A percentile compares a stretch with the other conserved stretches of the same genome.
phyloP scores from a whole-genome alignment of 1,139 yeast genomes.

The Geotrichum fermentans region DNA sequence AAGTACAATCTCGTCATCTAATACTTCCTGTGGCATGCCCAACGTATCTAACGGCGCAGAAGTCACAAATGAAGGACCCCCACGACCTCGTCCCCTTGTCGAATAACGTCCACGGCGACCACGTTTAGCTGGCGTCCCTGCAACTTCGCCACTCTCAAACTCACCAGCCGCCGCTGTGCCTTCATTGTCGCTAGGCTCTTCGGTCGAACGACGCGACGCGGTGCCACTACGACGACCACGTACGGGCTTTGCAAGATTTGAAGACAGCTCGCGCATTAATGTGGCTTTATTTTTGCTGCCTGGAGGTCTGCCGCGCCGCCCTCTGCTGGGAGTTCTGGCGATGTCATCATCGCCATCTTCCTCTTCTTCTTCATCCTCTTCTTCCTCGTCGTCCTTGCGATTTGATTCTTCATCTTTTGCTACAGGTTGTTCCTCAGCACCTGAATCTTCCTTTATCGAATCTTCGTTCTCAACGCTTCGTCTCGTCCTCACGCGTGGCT shows the following conservation, averaged over 20 bases:
- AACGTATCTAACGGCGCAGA: conserved; percentile 39
- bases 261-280: conserved; percentile 22
- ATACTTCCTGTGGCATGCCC: conserved; percentile 49
- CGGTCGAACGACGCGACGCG: conserved; percentile 23
- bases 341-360: conserved; percentile 27
- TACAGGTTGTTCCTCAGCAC: conserved; percentile 26
- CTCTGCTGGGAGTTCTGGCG: conserved; percentile 14
- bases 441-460: conserved; percentile 8
- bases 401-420: conserved; percentile 23
- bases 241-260: conserved; percentile 1
- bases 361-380: conserved; percentile 21
- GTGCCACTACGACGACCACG: conserved; percentile 17
- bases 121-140: conserved; percentile 25
- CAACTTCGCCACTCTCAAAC: conserved; percentile 19
- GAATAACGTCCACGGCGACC: conserved; percentile 27
- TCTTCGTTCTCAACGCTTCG: neutral
- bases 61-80: conserved; percentile 23
- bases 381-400: conserved; percentile 23
- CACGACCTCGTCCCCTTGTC: conserved; percentile 25
- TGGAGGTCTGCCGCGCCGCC: conserved; percentile 38
- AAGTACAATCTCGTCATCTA: conserved; percentile 77
- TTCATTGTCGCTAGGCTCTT: conserved; percentile 26
- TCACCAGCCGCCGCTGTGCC: conserved; percentile 24
- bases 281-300: conserved; percentile 32
- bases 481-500: neutral